Evolutionary conservation across 345 rosid genomes (phyloP).

Genomic region (Aquilaria yunnanensis): DNA sequence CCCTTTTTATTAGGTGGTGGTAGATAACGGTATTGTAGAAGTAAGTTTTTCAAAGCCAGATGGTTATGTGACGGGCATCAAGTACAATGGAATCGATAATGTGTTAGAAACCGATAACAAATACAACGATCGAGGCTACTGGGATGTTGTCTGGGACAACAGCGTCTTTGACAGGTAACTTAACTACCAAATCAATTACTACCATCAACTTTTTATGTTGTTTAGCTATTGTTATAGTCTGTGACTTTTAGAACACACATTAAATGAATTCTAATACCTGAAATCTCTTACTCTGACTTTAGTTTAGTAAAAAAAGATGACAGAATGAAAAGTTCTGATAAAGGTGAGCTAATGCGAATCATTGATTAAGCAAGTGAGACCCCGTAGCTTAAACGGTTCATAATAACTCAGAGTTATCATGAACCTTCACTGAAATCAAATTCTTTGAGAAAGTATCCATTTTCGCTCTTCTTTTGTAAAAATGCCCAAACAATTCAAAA

Average conservation of each 20-base stretch:
- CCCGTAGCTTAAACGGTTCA: too few species aligned
- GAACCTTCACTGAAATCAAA: too few species aligned
- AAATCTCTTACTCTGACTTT: too few species aligned
- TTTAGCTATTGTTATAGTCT: background rate
- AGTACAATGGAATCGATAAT: conserved; percentile 55
- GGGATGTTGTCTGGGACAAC: conserved; percentile 77
- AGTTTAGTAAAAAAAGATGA: too few species aligned
- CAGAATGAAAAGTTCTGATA: background rate
- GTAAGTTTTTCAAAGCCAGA: conserved; percentile 53
- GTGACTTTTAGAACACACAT: too few species aligned
- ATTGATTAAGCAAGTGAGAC: too few species aligned
- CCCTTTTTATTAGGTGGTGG: conserved; percentile 35
- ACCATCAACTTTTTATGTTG: background rate
- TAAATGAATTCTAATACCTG: too few species aligned
- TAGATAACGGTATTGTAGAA: conserved; percentile 63
- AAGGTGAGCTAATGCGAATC: background rate
- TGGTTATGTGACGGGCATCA: conserved; percentile 55
- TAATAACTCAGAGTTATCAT: too few species aligned
- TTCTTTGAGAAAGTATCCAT: too few species aligned
- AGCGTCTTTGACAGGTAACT: conserved; percentile 38
- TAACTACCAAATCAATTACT: background rate
- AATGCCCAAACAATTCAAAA: too few species aligned
- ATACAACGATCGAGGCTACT: conserved; percentile 63
- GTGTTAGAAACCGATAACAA: conserved; percentile 32
- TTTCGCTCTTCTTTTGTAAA: too few species aligned